Conservation (phyloP, 129 eudicot genomes). For the Artemisia annua region DNA sequence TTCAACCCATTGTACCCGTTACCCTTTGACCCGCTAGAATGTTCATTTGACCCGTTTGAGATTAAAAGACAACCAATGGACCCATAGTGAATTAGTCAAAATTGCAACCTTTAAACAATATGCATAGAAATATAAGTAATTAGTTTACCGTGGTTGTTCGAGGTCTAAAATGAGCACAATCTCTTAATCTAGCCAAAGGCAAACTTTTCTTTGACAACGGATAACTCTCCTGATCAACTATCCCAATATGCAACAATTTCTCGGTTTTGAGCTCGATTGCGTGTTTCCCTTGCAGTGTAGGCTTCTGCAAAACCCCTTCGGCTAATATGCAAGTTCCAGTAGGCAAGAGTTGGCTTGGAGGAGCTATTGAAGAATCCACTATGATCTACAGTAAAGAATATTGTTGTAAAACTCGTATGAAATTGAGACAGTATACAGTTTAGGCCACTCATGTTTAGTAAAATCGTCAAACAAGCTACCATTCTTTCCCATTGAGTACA, state of each 20-base stretch:
- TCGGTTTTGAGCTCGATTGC: constrained; percentile 76
- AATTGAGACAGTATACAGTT: background rate
- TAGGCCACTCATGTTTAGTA: too few relatives aligned
- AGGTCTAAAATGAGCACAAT: constrained; percentile 82
- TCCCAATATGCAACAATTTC: constrained; percentile 68
- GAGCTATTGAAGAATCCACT: constrained; percentile 73
- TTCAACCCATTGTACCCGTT: background rate
- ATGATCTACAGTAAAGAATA: constrained; percentile 40
- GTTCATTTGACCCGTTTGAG: background rate
- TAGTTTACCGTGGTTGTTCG: constrained; percentile 74
- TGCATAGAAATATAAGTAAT: background rate
- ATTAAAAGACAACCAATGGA: background rate
- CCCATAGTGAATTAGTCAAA: background rate
- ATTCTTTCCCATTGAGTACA: too few relatives aligned
- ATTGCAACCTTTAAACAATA: background rate
- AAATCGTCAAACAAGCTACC: too few relatives aligned
- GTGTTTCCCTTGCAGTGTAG: constrained; percentile 51
- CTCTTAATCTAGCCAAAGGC: constrained; percentile 71
- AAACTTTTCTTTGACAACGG: constrained; percentile 83
- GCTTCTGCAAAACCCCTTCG: constrained; percentile 79
- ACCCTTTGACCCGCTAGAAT: background rate
- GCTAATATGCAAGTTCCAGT: constrained; percentile 75
- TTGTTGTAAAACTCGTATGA: background rate
- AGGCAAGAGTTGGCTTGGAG: constrained; percentile 65
- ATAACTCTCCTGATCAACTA: constrained; percentile 68